These are phyloP conservation scores for Austroboletus olivaceoglutinosus DNA, from an alignment of 1,284 basidiomycete genomes.

Conservation along the genomic window DNA sequence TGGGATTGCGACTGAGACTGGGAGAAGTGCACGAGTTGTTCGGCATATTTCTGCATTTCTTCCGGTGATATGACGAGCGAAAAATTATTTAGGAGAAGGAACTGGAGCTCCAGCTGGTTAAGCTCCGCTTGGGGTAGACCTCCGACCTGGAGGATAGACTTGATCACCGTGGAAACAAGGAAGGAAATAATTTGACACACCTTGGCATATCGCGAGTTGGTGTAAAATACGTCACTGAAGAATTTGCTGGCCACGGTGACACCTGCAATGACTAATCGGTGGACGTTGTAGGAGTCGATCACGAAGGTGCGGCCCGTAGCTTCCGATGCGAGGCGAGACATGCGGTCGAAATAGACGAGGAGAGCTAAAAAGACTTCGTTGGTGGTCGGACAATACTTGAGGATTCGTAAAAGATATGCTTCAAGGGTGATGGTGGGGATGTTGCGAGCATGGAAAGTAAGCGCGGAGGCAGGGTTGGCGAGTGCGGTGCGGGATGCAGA, in stretches of 20 bases:
- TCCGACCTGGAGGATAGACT: slow-evolving; percentile 67
- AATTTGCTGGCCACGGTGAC: slow-evolving; percentile 99
- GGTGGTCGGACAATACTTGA: slow-evolving; percentile 98
- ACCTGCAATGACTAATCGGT: slow-evolving; percentile 94
- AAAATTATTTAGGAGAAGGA: slow-evolving; percentile 95
- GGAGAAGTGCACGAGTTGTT: slow-evolving; percentile 76
- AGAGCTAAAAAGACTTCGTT: slow-evolving; percentile 96
- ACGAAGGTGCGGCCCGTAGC: slow-evolving; percentile 77
- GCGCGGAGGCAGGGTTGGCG: slow-evolving; percentile 74
- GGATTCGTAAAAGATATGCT: slow-evolving; percentile 90
- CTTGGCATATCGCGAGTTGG: slow-evolving; percentile 99
- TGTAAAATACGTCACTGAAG: slow-evolving; percentile 98
- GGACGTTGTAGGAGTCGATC: slow-evolving; percentile 97
- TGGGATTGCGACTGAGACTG: slow-evolving; percentile 36
- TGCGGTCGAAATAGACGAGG: slow-evolving; percentile 95
- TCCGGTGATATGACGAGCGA: slow-evolving; percentile 81
- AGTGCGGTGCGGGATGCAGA: slow-evolving; percentile 80
- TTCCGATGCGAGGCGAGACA: slow-evolving; percentile 69
- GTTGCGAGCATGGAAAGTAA: slow-evolving; percentile 95
- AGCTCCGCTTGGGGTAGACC: slow-evolving; percentile 92
- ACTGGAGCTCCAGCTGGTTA: slow-evolving; percentile 96
- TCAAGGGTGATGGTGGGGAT: slow-evolving; percentile 95
- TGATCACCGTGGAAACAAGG: neutral
- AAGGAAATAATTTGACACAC: slow-evolving; percentile 45
- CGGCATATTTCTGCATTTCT: slow-evolving; percentile 95